These are phyloP conservation scores for Tolypocladium album DNA, from an alignment of 2,329 filamentous ascomycete genomes.

Conservation along the genomic window DNA sequence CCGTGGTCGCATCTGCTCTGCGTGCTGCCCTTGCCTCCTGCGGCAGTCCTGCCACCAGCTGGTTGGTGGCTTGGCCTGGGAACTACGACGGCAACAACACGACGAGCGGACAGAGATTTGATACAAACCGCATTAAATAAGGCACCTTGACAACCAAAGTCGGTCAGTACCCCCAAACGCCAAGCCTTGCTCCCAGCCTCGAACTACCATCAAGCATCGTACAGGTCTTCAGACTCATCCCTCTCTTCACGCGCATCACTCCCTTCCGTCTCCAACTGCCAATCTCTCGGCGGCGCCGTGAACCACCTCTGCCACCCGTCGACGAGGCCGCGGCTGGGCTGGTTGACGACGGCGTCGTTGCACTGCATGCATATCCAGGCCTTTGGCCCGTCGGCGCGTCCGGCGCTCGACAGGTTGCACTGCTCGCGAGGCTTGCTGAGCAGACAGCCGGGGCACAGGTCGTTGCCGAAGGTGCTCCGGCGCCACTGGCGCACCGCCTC, in stretches of 20 bases:
- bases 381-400: background rate
- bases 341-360: slow-evolving; percentile 7
- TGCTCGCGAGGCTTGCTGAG: slow-evolving; percentile 1
- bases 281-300: background rate
- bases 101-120: background rate
- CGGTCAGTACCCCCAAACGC: background rate
- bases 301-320: background rate
- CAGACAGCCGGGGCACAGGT: slow-evolving; percentile 21
- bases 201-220: background rate
- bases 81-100: background rate
- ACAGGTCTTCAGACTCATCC: background rate
- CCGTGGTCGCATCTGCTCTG: background rate
- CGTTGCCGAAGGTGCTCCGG: slow-evolving; percentile 9
- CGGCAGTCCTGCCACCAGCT: background rate
- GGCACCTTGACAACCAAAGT: background rate
- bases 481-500: slow-evolving; percentile 16
- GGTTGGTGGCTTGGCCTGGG: background rate
- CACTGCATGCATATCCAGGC: slow-evolving; percentile 24
- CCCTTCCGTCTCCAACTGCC: background rate
- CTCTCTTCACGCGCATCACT: background rate
- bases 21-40: background rate
- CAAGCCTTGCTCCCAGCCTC: background rate
- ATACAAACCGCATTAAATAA: background rate
- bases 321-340: background rate
- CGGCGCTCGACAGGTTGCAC: background rate